Conservation (phyloP, 345 rosid genomes). For the Syzygium aromaticum region DNA sequence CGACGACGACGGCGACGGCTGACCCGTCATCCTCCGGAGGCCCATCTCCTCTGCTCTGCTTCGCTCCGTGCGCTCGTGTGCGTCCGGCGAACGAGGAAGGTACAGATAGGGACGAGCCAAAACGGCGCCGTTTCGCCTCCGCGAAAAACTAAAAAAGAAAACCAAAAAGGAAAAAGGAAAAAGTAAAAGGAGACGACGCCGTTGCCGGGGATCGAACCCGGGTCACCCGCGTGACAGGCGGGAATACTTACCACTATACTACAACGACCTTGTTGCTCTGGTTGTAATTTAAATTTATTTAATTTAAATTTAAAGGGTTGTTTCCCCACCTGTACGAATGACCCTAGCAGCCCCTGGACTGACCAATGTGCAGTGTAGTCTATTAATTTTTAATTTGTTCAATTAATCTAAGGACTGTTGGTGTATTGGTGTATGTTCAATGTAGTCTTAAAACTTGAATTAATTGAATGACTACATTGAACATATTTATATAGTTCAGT, state of each 20-base stretch:
- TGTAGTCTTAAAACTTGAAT: too few species aligned
- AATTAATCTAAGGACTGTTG: too few species aligned
- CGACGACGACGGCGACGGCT: not conserved
- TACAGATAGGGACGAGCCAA: not conserved
- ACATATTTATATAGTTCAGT: too few species aligned
- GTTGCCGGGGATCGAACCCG: conserved; percentile 98
- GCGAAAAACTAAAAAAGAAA: rapidly evolving
- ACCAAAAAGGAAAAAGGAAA: too few species aligned
- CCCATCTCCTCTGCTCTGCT: not conserved
- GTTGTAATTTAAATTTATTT: rapidly evolving
- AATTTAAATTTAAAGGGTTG: not conserved
- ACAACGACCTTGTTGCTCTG: conserved; percentile 31
- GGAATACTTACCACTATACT: conserved; percentile 95
- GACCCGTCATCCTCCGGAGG: not conserved
- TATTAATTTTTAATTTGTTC: too few species aligned
- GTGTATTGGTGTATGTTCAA: too few species aligned
- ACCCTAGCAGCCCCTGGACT: too few species aligned
- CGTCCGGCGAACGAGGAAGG: not conserved
- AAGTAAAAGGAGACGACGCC: conserved; percentile 8
- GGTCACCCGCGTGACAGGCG: conserved; percentile 97
- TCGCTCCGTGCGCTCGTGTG: not conserved
- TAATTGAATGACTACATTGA: too few species aligned
- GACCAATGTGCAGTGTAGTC: too few species aligned
- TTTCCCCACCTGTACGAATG: not conserved
- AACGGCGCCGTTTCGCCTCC: not conserved